Conservation (phyloP, 352 stramenopile genomes). For the Phytophthora tubulina region DNA sequence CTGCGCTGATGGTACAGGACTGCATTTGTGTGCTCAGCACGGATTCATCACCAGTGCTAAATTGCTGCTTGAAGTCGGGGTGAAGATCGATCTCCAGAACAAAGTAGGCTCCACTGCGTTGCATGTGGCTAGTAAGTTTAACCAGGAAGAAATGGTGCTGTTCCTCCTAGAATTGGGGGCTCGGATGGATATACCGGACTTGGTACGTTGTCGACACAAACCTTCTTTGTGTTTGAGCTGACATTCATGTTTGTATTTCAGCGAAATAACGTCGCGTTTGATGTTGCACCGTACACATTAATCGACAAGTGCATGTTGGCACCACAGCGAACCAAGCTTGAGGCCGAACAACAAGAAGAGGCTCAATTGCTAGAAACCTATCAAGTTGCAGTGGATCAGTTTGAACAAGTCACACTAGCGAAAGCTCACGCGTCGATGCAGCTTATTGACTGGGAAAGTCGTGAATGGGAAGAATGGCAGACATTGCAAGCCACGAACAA, state of each 20-base stretch:
- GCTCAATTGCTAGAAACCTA: constrained; percentile 31
- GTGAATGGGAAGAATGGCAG: constrained; percentile 35
- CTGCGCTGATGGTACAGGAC: constrained; percentile 51
- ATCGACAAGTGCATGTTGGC: constrained; percentile 53
- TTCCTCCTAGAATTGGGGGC: constrained; percentile 52
- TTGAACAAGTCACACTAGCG: constrained; percentile 24
- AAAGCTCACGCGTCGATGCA: constrained; percentile 46
- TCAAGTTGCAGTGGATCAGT: constrained; percentile 15
- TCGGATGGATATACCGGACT: constrained; percentile 59
- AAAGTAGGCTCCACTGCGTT: constrained; percentile 69
- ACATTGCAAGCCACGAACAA: constrained; percentile 25
- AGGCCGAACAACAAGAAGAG: constrained; percentile 28
- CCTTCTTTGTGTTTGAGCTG: not conserved
- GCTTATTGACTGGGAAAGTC: constrained; percentile 51
- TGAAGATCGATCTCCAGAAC: constrained; percentile 53
- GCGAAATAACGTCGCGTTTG: constrained; percentile 58
- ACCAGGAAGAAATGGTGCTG: constrained; percentile 42
- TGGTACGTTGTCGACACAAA: constrained; percentile 31
- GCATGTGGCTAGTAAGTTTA: constrained; percentile 68
- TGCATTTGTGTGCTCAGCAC: constrained; percentile 72
- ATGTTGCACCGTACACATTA: constrained; percentile 56
- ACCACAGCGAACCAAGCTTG: constrained; percentile 37
- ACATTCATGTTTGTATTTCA: constrained; percentile 20
- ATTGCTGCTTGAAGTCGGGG: constrained; percentile 49
- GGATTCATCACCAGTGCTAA: constrained; percentile 51